Evolutionary conservation across 768 basidiomycete genomes (phyloP), one percentile per base, ranked within the genome.

Genomic region (Serendipita sp.): DNA sequence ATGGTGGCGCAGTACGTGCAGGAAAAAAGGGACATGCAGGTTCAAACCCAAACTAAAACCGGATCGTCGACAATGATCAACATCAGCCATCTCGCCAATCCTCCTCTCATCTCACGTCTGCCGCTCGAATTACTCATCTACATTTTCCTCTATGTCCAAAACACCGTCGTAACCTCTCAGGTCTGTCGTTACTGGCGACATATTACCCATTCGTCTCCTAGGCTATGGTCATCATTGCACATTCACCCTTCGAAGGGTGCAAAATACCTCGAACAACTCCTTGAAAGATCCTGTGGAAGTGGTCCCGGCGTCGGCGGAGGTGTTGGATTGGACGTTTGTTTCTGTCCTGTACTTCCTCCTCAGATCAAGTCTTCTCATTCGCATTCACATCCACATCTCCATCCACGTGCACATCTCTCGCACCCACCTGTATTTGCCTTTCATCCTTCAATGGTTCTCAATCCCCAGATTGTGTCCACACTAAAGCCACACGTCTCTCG

Each of bases 91-190:
- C 48, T 51, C 30, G 56, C 56, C 23, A 30, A 23, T 10, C 23
- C 56, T n/a, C 56, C 56, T 10, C 23, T 36, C 23, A 60, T 60
- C 10, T 60, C 56, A n/a, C 18, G 56, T 16, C 56, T 60, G 16
- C 56, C 56, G 10, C 23, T 60, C 28, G 56, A 60, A 35, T 35
- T 60, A 23, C 35, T 60, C 23, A 60, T 60, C 34, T 60, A 30
- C 10, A 60, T 60, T 36, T 60, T 60, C 35, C 35, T 60, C 56
- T 60, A 32, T 36, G 56, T 60, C 28, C 56, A 60, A 60, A 60
- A 60, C 28, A 60, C 56, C 16, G 56, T 60, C 56, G 56, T 60
- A n/a, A 35, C 56, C 10, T 23, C 56, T 10, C 56, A 60, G n/a
- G 56, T 60, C 10, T 60, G 56, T 36, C 56, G 56, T 23, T 60